Evolutionary conservation across 2,329 filamentous ascomycete genomes (phyloP).

Genomic region (Fusarium neocosmosporiellum): DNA sequence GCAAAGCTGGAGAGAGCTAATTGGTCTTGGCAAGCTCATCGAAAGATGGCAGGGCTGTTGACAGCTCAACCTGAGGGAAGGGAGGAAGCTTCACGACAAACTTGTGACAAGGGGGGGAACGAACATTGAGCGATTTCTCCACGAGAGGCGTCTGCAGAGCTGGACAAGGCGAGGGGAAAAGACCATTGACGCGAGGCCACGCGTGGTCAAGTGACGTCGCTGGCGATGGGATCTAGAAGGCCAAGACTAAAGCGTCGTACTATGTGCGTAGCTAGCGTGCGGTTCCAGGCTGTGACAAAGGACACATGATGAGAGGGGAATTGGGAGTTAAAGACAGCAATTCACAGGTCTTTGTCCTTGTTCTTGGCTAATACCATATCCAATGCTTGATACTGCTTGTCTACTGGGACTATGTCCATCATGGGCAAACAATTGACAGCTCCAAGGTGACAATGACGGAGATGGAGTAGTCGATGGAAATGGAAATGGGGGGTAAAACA

Average conservation of each 20-base stretch:
- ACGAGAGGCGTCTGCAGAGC: neutral
- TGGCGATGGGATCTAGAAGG: neutral
- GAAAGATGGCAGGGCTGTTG: constrained; percentile 4
- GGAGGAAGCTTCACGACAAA: neutral
- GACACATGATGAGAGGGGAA: neutral
- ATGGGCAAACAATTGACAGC: neutral
- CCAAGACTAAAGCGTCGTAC: neutral
- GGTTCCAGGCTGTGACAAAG: neutral
- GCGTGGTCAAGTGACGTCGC: constrained; percentile 16
- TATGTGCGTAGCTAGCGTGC: neutral
- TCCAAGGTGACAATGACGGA: neutral
- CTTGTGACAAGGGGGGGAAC: neutral
- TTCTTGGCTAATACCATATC: neutral
- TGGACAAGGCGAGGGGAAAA: constrained; percentile 5
- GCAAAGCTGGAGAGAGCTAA: constrained; percentile 3
- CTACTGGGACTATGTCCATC: neutral
- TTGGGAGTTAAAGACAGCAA: neutral
- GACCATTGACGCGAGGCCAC: constrained; percentile 3
- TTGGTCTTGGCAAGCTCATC: neutral
- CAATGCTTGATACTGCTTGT: neutral
- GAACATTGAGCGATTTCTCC: constrained; percentile 12
- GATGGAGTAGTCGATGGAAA: neutral
- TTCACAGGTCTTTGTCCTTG: neutral
- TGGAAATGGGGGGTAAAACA: neutral
- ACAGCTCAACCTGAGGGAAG: neutral